Evolutionary conservation across 2,329 filamentous ascomycete genomes (phyloP).

Genomic region (Verticillium albo-atrum): DNA sequence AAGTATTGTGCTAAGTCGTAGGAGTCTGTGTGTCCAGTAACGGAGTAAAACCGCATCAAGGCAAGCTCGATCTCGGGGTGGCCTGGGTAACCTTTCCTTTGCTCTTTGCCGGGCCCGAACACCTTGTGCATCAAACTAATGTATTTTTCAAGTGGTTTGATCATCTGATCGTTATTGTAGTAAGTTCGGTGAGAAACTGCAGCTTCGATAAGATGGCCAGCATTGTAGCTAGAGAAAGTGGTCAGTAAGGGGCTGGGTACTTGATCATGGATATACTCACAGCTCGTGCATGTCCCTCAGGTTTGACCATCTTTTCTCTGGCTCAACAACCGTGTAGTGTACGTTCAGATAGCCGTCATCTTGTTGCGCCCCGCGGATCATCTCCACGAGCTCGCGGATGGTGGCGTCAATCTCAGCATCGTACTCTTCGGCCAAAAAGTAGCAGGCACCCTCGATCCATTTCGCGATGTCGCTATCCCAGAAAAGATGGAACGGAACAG

Average conservation of each 20-base stretch:
- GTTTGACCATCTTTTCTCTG: conserved; percentile 51
- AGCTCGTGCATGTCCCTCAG: conserved; percentile 59
- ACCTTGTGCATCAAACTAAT: conserved; percentile 28
- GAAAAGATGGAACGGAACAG: conserved; percentile 53
- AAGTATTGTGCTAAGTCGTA: conserved; percentile 51
- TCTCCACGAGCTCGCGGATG: conserved; percentile 51
- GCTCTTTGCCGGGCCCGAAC: conserved; percentile 45
- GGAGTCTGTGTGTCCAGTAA: conserved; percentile 24
- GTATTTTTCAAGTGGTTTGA: no score
- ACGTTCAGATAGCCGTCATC: conserved; percentile 60
- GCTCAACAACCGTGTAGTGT: conserved; percentile 57
- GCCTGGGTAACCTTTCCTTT: conserved; percentile 56
- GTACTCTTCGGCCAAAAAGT: conserved; percentile 40
- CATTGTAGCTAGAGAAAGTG: no score
- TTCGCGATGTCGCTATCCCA: conserved; percentile 55
- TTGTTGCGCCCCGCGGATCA: conserved; percentile 53
- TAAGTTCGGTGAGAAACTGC: no score
- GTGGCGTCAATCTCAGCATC: conserved; percentile 43
- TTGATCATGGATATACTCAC: conserved; percentile 39
- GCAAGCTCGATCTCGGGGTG: conserved; percentile 52
- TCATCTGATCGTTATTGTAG: no score
- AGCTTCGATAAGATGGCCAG: no score
- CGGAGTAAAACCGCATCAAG: conserved; percentile 30
- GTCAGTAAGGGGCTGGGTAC: no score
- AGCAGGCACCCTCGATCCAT: conserved; percentile 60